Conservation (phyloP, 1,139 yeast species). For the Groenewaldozyma sp. region DNA sequence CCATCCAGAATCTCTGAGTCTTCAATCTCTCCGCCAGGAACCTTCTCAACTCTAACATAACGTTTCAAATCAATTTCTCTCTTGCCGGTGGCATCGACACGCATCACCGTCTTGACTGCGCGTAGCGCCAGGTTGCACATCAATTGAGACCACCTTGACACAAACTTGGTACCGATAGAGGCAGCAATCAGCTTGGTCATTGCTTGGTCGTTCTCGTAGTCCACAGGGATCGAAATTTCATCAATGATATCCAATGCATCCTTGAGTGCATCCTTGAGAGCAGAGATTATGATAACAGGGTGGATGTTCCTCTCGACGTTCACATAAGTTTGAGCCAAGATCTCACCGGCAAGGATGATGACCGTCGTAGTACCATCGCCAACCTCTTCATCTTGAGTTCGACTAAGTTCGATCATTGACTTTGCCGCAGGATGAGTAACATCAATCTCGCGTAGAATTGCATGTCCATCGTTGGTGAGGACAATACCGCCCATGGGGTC, state of each 20-base stretch:
- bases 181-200: constrained; percentile 83
- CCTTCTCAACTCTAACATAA: constrained; percentile 87
- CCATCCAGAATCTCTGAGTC: constrained; percentile 87
- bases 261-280: constrained; percentile 79
- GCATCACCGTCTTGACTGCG: constrained; percentile 77
- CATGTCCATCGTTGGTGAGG: constrained; percentile 95
- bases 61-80: constrained; percentile 90
- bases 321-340: constrained; percentile 90
- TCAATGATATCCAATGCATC: constrained; percentile 89
- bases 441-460: constrained; percentile 88
- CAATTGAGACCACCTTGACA: constrained; percentile 80
- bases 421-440: constrained; percentile 94
- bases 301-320: constrained; percentile 89
- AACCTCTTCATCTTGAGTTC: constrained; percentile 98
- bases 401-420: constrained; percentile 91
- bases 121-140: constrained; percentile 85
- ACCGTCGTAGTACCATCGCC: constrained; percentile 99
- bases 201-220: constrained; percentile 71
- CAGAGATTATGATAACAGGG: constrained; percentile 93
- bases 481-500: constrained; percentile 99
- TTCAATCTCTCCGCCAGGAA: constrained; percentile 95
- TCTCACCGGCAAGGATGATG: constrained; percentile 86
- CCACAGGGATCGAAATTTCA: constrained; percentile 77
- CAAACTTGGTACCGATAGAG: constrained; percentile 93
- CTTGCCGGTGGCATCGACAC: constrained; percentile 43